Percentiles rank a stretch among this genome's conserved stretches.
phyloP scores from a whole-genome alignment of 352 stramenopile genomes.

The Globisporangium sylvaticum region DNA sequence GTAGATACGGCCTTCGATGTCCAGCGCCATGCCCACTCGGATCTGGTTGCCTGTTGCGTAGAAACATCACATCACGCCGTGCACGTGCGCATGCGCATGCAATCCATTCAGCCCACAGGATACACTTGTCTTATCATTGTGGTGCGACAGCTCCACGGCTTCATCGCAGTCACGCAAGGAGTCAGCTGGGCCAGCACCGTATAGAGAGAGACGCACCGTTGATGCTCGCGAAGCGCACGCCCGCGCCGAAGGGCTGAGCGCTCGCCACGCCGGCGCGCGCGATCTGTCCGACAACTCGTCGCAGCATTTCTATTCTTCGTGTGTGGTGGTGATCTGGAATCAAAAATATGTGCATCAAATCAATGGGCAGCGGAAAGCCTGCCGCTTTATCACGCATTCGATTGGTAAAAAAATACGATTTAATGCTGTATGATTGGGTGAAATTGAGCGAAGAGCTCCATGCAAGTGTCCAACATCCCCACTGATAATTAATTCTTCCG shows the following conservation, averaged over 20 bases:
- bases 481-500: neutral
- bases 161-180: neutral
- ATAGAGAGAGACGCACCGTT: constrained; percentile 38
- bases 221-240: constrained; percentile 56
- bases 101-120: neutral
- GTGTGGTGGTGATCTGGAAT: neutral
- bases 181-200: neutral
- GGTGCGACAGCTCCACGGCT: neutral
- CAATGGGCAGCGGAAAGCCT: neutral
- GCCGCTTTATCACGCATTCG: neutral
- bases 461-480: neutral
- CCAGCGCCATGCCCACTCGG: constrained; percentile 74
- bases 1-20: constrained; percentile 83
- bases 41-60: constrained; percentile 74
- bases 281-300: constrained; percentile 35
- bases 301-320: constrained; percentile 26
- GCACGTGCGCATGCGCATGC: neutral
- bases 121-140: neutral
- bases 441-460: neutral
- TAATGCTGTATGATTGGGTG: neutral
- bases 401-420: neutral
- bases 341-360: constrained; percentile 6
- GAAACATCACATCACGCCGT: neutral
- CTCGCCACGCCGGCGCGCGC: constrained; percentile 17
- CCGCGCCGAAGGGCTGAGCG: constrained; percentile 20